phyloP scores from a whole-genome alignment of 1,139 yeast genomes.

The Nakaseomyces bracarensis region DNA sequence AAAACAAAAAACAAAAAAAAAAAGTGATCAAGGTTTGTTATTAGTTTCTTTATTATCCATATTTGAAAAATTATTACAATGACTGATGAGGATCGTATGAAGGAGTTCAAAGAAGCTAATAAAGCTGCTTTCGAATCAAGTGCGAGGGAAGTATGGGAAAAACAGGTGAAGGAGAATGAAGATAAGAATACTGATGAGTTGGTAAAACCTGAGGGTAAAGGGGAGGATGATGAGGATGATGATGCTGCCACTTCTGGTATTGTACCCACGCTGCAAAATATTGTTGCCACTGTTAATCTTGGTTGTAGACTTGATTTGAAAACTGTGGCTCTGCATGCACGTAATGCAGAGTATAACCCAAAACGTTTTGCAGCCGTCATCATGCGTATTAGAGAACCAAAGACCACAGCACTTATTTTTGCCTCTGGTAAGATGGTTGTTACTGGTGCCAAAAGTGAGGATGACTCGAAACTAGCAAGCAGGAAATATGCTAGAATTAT shows the following conservation, averaged over 20 bases:
- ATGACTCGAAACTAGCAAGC: conserved; percentile 93
- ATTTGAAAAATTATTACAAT: conserved; percentile 8
- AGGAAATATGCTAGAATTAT: conserved; percentile 96
- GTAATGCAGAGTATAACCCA: conserved; percentile 98
- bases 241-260: conserved; percentile 81
- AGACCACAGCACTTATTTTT: conserved; percentile 93
- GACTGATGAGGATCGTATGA: conserved; percentile 30
- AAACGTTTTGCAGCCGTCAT: conserved; percentile 98
- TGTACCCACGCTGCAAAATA: conserved; percentile 92
- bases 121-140: conserved; percentile 32
- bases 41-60: not conserved
- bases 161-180: conserved; percentile 20
- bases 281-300: conserved; percentile 94
- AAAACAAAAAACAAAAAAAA: no score
- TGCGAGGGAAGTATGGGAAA: conserved; percentile 34
- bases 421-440: conserved; percentile 99
- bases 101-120: conserved; percentile 31
- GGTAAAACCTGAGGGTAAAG: conserved; percentile 14
- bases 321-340: conserved; percentile 95
- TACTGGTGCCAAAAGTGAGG: conserved; percentile 98
- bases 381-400: conserved; percentile 98
- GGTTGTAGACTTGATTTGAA: conserved; percentile 93
- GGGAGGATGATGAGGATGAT: conserved; percentile 26
- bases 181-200: conserved; percentile 7
- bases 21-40: no score